Base-by-base conservation (phyloP, 345 rosid genomes). In the Eucalyptus coolabah region DNA sequence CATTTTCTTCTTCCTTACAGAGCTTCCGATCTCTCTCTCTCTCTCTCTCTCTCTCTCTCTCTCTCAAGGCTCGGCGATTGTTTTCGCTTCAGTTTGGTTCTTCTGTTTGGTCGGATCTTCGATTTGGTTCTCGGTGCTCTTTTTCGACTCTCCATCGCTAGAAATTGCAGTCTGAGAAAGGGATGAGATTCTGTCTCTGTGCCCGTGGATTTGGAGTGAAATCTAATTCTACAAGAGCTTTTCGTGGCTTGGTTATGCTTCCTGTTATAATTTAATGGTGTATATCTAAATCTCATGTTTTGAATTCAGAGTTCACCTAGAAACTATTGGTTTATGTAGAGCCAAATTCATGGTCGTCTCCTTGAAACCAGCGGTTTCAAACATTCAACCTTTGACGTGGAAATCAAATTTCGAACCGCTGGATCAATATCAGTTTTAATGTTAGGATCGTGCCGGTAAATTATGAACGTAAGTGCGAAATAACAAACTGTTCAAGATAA, bases 401-500 rank as follows among this genome's bases (percentile, higher is more conserved):
- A 72, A 34, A 72, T 37, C 26, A 72, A 72, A 72, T 72, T 13
- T 37, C 4, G 5, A 72, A 72, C 45, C 8, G 1, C 2, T 3
- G 1, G 8, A 72, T 37, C 26, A 37, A 10, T 72, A 1, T 72
- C 15, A 19, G 1, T 21, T 72, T 72, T 10, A 5, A 72, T 72
- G 7, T 69, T 69, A 0, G 45, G 82, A 37, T 72, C 6, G 0
- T 37, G 45, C 45, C 8, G 2, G 3, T 19, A 40, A 72, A 72
- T 18, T 72, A 37, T 1, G 0, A 37, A 37, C 0, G 8, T 7
- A 6, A 1, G 26, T 6, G 7, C 1, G 0, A 72, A 19, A 37
- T 72, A 10, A 72, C 45, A 37, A 72, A 72, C 45, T 19, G 1
- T 40, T 37, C 8, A 3, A 37, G 44, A 10, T 2, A 37, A 72